Base-by-base conservation (phyloP, 805 yeast species). In the Lipomyces chichibuensis region DNA sequence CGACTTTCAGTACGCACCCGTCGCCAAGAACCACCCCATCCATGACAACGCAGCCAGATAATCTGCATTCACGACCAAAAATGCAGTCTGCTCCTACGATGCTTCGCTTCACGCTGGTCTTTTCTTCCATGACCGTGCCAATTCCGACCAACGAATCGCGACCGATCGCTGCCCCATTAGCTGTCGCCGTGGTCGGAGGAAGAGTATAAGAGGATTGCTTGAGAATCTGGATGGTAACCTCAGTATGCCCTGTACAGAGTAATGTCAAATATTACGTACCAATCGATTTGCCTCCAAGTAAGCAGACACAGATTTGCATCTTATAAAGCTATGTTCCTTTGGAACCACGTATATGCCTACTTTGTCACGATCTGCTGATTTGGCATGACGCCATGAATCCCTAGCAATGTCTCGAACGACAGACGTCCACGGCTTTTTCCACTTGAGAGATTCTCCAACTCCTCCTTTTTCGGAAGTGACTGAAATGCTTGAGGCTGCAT, bases 211-310 rank as follows among this genome's bases (percentile, higher is more conserved):
- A 57, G 27, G 63, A 49, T 57, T 65, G 69, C 57, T 64, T 60
- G 39, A 69, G 56, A 23, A 69, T 66, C 53, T 49, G 11, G 2
- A 33, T 5, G 17, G 8, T 13, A 4, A 17, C 3, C 13, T 39
- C 29, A 59, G 62, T 13, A 57, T 25, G 17, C 60, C 2, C 32
- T 3, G 8, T 20, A 5, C 11, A 29, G 35, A 35, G 7, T 27
- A 27, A 3, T 8, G 6, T 32, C 11, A 23, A 8, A 13, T 52
- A 14, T 33, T 56, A 43, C 62, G n/a, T 65, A 89, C 83, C 74
- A 85, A 83, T 69, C 99, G 83, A 76, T 92, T 95, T 25, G 96
- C 92, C 79, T 95, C 99, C 86, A 92, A 85, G 77, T 88, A 92
- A 1, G 94, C 90, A 1, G 90, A 84, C 58, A 91, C 80, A 75